Percentiles rank a stretch among this genome's conserved stretches.
Conservation (phyloP, 1,284 basidiomycete species). For the Trichosporon sp. region DNA sequence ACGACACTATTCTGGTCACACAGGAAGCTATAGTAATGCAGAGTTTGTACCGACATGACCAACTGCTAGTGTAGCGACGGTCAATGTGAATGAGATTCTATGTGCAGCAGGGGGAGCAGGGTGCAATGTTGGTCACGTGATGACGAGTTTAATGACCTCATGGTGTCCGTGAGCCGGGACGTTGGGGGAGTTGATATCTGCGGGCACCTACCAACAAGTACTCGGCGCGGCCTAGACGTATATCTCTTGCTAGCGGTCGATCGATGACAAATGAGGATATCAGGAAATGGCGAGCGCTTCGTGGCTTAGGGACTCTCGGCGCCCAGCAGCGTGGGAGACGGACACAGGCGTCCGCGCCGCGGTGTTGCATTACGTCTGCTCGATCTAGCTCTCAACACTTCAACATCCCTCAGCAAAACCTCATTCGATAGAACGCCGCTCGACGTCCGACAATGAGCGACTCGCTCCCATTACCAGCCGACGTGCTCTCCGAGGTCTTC, state of each 20-base stretch:
- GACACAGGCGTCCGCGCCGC: too few species aligned
- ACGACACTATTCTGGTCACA: neutral
- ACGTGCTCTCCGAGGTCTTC: neutral
- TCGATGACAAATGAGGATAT: neutral
- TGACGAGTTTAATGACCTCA: neutral
- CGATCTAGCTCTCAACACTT: neutral
- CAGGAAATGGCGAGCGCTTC: neutral
- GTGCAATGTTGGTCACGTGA: neutral
- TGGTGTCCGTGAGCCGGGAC: neutral
- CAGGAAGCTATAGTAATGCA: neutral
- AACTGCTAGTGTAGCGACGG: neutral
- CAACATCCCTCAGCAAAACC: neutral
- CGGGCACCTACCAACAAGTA: too few species aligned
- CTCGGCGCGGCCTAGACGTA: too few species aligned
- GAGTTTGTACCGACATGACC: neutral
- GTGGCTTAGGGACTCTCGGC: neutral
- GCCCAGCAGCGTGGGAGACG: too few species aligned
- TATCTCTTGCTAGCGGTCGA: too few species aligned
- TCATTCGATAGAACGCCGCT: too few species aligned
- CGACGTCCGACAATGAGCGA: neutral
- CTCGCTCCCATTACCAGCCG: neutral
- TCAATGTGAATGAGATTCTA: constrained; percentile 1
- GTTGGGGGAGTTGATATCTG: too few species aligned
- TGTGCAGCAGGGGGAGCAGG: neutral
- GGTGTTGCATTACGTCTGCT: neutral